These are phyloP conservation scores for Geotrichum candidum DNA, from an alignment of 1,139 yeast genomes.

Conservation along the genomic window DNA sequence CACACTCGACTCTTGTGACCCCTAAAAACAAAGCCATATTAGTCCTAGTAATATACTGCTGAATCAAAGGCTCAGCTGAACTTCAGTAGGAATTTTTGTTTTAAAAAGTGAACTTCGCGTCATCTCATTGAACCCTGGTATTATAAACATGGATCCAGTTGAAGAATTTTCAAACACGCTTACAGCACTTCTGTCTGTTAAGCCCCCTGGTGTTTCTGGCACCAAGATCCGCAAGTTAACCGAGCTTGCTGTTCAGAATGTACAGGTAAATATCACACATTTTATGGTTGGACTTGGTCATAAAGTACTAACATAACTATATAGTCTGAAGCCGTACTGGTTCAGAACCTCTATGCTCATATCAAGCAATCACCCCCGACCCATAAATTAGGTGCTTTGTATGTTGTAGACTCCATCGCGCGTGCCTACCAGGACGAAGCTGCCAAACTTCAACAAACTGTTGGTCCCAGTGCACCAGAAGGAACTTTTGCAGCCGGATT, in stretches of 20 bases:
- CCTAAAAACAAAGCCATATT: neutral
- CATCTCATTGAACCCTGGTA: neutral
- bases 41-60: neutral
- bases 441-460: slow-evolving; percentile 45
- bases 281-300: neutral
- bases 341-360: slow-evolving; percentile 57
- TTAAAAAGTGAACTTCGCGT: neutral
- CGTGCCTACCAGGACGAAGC: slow-evolving; percentile 81
- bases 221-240: slow-evolving; percentile 85
- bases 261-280: slow-evolving; percentile 35
- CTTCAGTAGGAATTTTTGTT: neutral
- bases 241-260: slow-evolving; percentile 68
- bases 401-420: slow-evolving; percentile 87
- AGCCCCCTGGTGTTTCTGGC: slow-evolving; percentile 94
- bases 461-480: slow-evolving; percentile 44
- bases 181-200: slow-evolving; percentile 66
- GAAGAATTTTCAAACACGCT: slow-evolving; percentile 66
- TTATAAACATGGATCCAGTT: slow-evolving; percentile 24
- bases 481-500: slow-evolving; percentile 78
- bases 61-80: neutral
- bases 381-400: slow-evolving; percentile 84
- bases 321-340: slow-evolving; percentile 50
- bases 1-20: neutral
- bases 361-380: slow-evolving; percentile 70
- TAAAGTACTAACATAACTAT: slow-evolving; percentile 15